Conservation (phyloP, 768 basidiomycete genomes). For the Lactarius hengduanensis region DNA sequence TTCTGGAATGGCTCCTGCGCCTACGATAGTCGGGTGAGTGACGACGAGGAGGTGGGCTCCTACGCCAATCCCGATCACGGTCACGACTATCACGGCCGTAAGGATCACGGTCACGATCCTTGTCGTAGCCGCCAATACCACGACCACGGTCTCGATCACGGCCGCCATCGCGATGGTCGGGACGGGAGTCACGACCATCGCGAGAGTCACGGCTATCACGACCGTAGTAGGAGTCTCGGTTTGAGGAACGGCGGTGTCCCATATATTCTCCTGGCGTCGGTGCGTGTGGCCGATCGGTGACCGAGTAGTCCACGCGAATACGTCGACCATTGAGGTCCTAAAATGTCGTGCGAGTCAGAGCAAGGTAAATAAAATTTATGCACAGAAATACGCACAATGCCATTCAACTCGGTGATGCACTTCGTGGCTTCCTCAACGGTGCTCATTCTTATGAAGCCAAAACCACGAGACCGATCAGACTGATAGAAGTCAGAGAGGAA, state of each 20-base stretch:
- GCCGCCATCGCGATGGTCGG: conserved; percentile 41
- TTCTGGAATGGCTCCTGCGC: conserved; percentile 75
- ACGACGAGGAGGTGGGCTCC: conserved; percentile 60
- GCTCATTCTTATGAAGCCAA: conserved; percentile 96
- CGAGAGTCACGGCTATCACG: conserved; percentile 33
- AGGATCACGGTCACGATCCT: conserved; percentile 49
- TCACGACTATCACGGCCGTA: conserved; percentile 45
- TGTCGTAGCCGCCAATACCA: conserved; percentile 29
- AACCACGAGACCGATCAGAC: conserved; percentile 96
- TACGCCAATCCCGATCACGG: conserved; percentile 68
- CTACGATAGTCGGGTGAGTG: conserved; percentile 77
- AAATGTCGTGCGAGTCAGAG: conserved; percentile 16
- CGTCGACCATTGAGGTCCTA: conserved; percentile 94
- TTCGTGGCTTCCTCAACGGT: conserved; percentile 82
- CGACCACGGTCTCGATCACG: conserved; percentile 44
- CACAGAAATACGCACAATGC: conserved; percentile 59
- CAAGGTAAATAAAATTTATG: background rate
- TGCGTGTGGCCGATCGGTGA: conserved; percentile 90
- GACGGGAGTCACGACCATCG: conserved; percentile 38
- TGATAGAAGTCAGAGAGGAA: conserved; percentile 33
- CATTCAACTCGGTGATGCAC: conserved; percentile 90
- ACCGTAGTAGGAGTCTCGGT: conserved; percentile 40
- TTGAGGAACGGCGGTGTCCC: conserved; percentile 73
- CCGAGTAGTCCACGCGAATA: conserved; percentile 96
- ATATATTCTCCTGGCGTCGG: conserved; percentile 98